Percentiles rank a stretch among this genome's conserved stretches.
Evolutionary conservation across 139 green algal genomes (phyloP).

Genomic region (Tetradesmus lagerheimii): DNA sequence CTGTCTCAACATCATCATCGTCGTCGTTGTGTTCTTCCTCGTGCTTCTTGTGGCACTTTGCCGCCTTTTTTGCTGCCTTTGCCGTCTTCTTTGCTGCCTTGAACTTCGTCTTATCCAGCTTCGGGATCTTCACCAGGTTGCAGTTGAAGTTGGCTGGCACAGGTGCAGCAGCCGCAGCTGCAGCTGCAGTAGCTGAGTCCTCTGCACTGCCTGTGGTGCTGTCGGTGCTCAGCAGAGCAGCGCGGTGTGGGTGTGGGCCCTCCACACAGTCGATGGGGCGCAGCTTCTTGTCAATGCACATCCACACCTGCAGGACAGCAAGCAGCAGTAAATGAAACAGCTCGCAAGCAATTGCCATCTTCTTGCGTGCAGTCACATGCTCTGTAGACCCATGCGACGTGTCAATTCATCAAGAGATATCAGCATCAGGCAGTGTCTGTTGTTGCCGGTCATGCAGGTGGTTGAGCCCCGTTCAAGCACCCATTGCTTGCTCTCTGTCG

Average conservation of each 20-base stretch:
- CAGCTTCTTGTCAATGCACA: constrained; percentile 72
- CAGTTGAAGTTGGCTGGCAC: constrained; percentile 27
- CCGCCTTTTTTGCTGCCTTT: background rate
- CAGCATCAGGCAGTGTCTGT: no score
- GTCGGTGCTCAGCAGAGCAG: background rate
- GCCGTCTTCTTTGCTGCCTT: background rate
- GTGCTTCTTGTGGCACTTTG: no score
- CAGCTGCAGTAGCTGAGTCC: background rate
- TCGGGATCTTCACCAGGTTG: constrained; percentile 17
- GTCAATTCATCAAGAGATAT: no score
- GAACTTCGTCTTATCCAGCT: background rate
- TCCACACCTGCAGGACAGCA: constrained; percentile 67
- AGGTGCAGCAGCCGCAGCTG: background rate
- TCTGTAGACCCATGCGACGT: no score
- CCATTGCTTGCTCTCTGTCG: no score
- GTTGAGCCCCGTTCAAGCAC: no score
- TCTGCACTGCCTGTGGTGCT: background rate
- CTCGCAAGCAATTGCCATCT: no score
- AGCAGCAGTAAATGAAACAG: background rate
- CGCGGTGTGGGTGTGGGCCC: constrained; percentile 18
- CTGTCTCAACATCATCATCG: no score
- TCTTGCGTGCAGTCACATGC: no score
- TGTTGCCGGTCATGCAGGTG: no score
- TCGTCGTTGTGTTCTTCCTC: no score
- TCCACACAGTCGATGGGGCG: constrained; percentile 59